Conservation (phyloP, 2,329 filamentous ascomycete genomes). For the Talaromyces sp. region DNA sequence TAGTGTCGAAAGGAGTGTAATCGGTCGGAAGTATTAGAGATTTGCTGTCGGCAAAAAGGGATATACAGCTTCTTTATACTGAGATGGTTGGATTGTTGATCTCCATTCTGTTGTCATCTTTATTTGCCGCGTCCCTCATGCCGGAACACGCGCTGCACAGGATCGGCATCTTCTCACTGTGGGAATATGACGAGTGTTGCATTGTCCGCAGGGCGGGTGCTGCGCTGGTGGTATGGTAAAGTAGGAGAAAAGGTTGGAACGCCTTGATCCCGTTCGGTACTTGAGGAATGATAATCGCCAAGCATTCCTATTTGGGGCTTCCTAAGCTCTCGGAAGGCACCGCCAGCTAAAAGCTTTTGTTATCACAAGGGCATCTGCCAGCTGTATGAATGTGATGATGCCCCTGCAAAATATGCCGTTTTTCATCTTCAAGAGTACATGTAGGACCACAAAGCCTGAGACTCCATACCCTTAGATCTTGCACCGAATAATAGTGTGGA, state of each 20-base stretch:
- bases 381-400: neutral
- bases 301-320: conserved; percentile 3
- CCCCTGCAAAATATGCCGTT: neutral
- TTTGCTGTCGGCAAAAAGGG: conserved; percentile 8
- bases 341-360: neutral
- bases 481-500: no score
- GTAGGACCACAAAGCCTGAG: no score
- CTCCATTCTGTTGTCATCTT: conserved; percentile 15
- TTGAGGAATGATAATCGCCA: conserved; percentile 23
- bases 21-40: conserved; percentile 15
- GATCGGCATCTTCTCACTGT: conserved; percentile 17
- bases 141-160: conserved; percentile 11
- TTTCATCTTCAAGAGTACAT: no score
- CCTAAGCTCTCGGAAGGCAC: neutral
- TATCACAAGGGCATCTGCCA: neutral
- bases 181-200: conserved; percentile 13
- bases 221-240: conserved; percentile 12
- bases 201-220: conserved; percentile 15
- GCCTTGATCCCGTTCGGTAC: conserved; percentile 2
- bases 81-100: conserved; percentile 5
- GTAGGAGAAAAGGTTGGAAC: conserved; percentile 9
- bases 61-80: conserved; percentile 19
- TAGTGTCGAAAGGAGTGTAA: conserved; percentile 16
- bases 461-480: no score
- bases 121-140: conserved; percentile 17